Base-by-base conservation (phyloP, 169 alveolate genomes). In the Plasmodium vinckei region DNA sequence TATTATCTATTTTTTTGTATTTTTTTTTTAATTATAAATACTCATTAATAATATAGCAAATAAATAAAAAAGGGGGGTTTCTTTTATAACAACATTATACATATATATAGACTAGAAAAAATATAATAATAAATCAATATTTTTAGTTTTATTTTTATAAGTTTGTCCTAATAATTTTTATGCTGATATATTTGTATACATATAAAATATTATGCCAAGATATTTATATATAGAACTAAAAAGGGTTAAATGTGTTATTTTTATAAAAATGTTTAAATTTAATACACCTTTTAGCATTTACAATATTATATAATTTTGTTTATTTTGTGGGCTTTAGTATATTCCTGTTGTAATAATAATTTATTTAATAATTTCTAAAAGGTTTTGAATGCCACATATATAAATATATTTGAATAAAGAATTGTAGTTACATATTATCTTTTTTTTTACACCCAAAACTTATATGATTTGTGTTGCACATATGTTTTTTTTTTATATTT, bases 111-210 rank as follows among this genome's bases (percentile, higher is more conserved):
- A 46, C n/a, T 27, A 63, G 39, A 63, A 27, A 12, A n/a, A 17
- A 59, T 51, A 51, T 51, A 59, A 21, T 59, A 51, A 51, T 51
- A 51, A 51, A 51, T 0, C n/a, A 51, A 0, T 63, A 46, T 12
- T 63, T 27, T 63, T 63, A 63, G 72, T 13, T 27, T 27, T 12
- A 9, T 25, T 27, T 63, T 63, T 63, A 63, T 63, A 27, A 63
- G 33, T 63, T 63, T 63, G 72, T 63, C 39, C 56, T 63, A 63
- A 57, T 51, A 13, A 6, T 51, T 51, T 51, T 2, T 33, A 51
- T 51, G 19, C 59, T 51, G 6, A 2, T 51, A 15, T 51, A 51
- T 51, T 13, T 15, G 19, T 3, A 51, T 51, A 10, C 21, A 9
- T 51, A 12, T 15, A 51, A 13, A 51, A 51, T 2, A 12, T 12